Evolutionary conservation across 2,329 filamentous ascomycete genomes (phyloP).

Genomic region (Diplodia intermedia): DNA sequence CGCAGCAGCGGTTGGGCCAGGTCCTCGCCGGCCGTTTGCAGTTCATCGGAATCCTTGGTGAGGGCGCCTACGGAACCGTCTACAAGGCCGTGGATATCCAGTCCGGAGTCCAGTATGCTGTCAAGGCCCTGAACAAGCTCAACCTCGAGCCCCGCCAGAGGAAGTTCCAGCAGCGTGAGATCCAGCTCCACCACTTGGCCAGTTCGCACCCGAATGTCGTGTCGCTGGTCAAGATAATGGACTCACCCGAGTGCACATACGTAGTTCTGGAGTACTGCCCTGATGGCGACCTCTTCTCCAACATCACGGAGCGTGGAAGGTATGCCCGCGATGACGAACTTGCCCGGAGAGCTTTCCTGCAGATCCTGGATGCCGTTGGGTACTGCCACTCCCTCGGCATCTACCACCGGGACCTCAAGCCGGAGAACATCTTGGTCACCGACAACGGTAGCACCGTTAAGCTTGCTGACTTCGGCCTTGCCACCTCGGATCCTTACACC

Average conservation of each 20-base stretch:
- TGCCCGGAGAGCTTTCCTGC: constrained; percentile 86
- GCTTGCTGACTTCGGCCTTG: constrained; percentile 95
- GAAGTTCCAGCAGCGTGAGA: constrained; percentile 91
- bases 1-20: constrained; percentile 86
- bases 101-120: constrained; percentile 83
- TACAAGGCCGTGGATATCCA: constrained; percentile 87
- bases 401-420: constrained; percentile 97
- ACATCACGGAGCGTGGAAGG: constrained; percentile 93
- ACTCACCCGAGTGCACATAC: constrained; percentile 89
- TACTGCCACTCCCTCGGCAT: constrained; percentile 93
- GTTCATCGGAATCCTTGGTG: constrained; percentile 83
- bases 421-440: constrained; percentile 94
- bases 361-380: constrained; percentile 94
- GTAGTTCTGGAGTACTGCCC: constrained; percentile 97
- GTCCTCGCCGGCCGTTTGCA: constrained; percentile 83
- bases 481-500: constrained; percentile 81
- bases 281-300: constrained; percentile 94
- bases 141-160: constrained; percentile 87
- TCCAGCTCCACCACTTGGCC: constrained; percentile 86
- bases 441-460: constrained; percentile 90
- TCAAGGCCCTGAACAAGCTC: constrained; percentile 95
- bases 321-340: constrained; percentile 92
- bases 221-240: constrained; percentile 90
- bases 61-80: constrained; percentile 95
- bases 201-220: constrained; percentile 93